Evolutionary conservation across 2,329 filamentous ascomycete species (phyloP), one percentile per base, ranked within the genome.

Genomic region (Parastagonospora nodorum): DNA sequence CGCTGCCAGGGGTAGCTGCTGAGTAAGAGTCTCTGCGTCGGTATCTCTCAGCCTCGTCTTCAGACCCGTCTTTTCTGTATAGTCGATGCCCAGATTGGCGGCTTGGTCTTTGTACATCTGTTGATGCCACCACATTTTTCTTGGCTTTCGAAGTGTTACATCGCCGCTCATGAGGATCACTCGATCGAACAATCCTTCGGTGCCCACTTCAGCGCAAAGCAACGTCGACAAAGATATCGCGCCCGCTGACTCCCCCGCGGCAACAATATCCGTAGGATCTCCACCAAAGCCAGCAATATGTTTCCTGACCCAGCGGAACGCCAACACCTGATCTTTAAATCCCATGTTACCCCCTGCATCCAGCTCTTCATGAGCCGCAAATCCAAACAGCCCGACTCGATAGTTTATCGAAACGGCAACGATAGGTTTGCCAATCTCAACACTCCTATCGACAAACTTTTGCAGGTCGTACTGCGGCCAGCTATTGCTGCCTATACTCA

Each of bases 391-490:
- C 24, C 61, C 63, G 11, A 69, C 24, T 28, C 70, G 63, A 36
- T 73, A 73, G 51, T 73, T 73, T n/a, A 76, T 60, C 5, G 65
- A 60, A 3, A 77, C 69, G 0, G 64, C 69, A 44, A 84, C 73
- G 4, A 82, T 68, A 0, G 80, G 80, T 12, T 75, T 68, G 0
- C 70, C 74, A n/a, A 74, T 72, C 8, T 76, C 67, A 0, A 67
- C 62, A 1, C 77, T 77, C 8, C 79, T 57, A 49, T 75, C 72
- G 0, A 82, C 77, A 11, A 84, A 62, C 1, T 70, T 68, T 1
- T 60, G 64, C 9, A 78, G 63, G 48, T 82, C 53, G 57, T 80
- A 82, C 44, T 83, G 78, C 1, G 81, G 82, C 76, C 79, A 84
- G 4, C 71, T 79, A 35, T 78, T 81, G 2, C 76, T 77, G 7